Percentiles rank a stretch among this genome's conserved stretches.
phyloP scores from a whole-genome alignment of 2,329 filamentous ascomycete genomes.

The Domatiomyces globalis region DNA sequence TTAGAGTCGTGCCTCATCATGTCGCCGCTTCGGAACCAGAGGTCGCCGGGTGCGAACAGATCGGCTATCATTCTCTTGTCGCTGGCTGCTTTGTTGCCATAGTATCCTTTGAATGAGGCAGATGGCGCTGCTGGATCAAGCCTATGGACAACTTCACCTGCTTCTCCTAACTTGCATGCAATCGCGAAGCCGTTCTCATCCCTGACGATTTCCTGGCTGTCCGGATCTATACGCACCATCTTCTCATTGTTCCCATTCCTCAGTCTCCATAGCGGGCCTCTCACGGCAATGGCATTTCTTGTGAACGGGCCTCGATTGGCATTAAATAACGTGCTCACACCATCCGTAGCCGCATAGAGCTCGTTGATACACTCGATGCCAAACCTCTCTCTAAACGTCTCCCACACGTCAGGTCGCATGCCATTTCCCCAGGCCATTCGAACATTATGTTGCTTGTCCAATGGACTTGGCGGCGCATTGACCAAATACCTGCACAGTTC shows the following conservation, averaged over 20 bases:
- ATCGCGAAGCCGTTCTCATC: conserved; percentile 55
- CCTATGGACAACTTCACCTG: conserved; percentile 61
- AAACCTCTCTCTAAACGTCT: conserved; percentile 28
- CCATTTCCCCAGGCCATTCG: conserved; percentile 35
- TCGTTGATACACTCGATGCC: conserved; percentile 44
- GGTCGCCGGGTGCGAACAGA: conserved; percentile 63
- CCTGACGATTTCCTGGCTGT: conserved; percentile 51
- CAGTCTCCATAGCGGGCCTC: conserved; percentile 47
- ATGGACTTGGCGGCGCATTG: conserved; percentile 29
- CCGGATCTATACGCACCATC: conserved; percentile 54
- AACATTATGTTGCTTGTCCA: conserved; percentile 32
- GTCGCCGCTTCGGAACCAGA: conserved; percentile 72
- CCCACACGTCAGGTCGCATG: conserved; percentile 36
- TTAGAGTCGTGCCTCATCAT: conserved; percentile 57
- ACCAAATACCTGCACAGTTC: conserved; percentile 38
- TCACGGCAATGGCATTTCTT: conserved; percentile 53
- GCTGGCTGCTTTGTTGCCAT: conserved; percentile 56
- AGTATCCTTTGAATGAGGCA: conserved; percentile 66
- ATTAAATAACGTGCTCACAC: conserved; percentile 50
- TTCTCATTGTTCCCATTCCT: conserved; percentile 42
- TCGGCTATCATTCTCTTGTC: conserved; percentile 57
- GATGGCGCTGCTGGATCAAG: conserved; percentile 29
- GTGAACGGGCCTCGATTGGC: conserved; percentile 47
- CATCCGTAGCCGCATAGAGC: conserved; percentile 68
- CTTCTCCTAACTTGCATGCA: conserved; percentile 48